These are phyloP conservation scores for Trypanosoma avium DNA, from an alignment of 208 protist species.

Conservation along the genomic window DNA sequence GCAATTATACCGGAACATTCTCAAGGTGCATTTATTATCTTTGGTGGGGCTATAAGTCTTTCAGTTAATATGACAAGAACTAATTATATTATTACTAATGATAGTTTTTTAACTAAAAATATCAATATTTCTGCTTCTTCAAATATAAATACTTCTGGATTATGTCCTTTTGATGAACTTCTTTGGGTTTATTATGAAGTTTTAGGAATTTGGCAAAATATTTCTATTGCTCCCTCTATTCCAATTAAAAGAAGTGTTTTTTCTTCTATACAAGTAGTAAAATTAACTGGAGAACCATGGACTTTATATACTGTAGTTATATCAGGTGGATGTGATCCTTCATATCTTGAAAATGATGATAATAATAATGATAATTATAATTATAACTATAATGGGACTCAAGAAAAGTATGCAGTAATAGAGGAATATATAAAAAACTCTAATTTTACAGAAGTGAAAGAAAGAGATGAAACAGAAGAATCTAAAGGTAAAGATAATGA, in stretches of 20 bases:
- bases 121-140: slow-evolving; percentile 11
- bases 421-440: slow-evolving; percentile 1
- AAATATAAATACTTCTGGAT: neutral
- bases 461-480: neutral
- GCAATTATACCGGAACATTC: slow-evolving; percentile 32
- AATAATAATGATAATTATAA: neutral
- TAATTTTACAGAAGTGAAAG: too few relatives aligned
- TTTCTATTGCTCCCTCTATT: slow-evolving; percentile 30
- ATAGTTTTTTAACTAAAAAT: too few relatives aligned
- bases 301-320: slow-evolving; percentile 8
- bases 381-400: neutral
- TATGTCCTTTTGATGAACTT: slow-evolving; percentile 38
- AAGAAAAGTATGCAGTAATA: too few relatives aligned
- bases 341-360: neutral
- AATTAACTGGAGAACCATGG: neutral
- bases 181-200: slow-evolving; percentile 51
- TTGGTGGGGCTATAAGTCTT: slow-evolving; percentile 29
- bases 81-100: slow-evolving; percentile 21
- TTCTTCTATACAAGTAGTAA: slow-evolving; percentile 33
- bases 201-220: slow-evolving; percentile 38
- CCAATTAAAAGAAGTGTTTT: slow-evolving; percentile 40
- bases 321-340: slow-evolving; percentile 16
- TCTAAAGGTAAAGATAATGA: neutral
- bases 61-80: neutral
- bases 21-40: slow-evolving; percentile 19